These are phyloP conservation scores for Metschnikowia chrysomelidarum DNA, from an alignment of 805 yeast genomes.

Conservation along the genomic window DNA sequence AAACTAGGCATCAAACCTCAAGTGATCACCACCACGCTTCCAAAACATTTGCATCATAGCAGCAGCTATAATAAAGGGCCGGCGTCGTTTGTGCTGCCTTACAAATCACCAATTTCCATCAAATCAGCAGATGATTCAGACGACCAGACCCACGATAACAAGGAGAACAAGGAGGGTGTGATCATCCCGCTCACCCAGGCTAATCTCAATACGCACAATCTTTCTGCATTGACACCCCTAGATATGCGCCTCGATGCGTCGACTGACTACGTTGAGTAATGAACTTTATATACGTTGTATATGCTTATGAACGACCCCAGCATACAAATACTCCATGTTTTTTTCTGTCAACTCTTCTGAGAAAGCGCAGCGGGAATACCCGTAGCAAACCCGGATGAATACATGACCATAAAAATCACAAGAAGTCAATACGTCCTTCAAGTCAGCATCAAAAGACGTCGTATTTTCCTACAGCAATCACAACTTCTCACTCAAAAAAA, in stretches of 20 bases:
- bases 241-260: conserved; percentile 5
- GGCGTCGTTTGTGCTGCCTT: neutral
- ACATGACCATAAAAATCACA: too few relatives aligned
- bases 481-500: too few relatives aligned
- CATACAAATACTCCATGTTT: too few relatives aligned
- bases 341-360: neutral
- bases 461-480: too few relatives aligned
- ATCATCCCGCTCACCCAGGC: conserved; percentile 17
- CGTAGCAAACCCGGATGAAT: too few relatives aligned
- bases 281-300: conserved; percentile 5
- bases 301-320: conserved; percentile 2
- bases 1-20: conserved; percentile 43
- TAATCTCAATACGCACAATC: conserved; percentile 19
- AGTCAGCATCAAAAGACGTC: too few relatives aligned
- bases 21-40: conserved; percentile 33
- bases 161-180: conserved; percentile 14
- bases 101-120: conserved; percentile 1
- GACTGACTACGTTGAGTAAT: conserved; percentile 17
- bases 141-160: conserved; percentile 3
- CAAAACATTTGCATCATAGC: conserved; percentile 13
- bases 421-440: too few relatives aligned
- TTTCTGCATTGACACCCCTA: conserved; percentile 10
- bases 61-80: conserved; percentile 5
- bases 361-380: too few relatives aligned
- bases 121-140: neutral